Evolutionary conservation across 768 basidiomycete genomes (phyloP).

Genomic region (Amanita rubescens): DNA sequence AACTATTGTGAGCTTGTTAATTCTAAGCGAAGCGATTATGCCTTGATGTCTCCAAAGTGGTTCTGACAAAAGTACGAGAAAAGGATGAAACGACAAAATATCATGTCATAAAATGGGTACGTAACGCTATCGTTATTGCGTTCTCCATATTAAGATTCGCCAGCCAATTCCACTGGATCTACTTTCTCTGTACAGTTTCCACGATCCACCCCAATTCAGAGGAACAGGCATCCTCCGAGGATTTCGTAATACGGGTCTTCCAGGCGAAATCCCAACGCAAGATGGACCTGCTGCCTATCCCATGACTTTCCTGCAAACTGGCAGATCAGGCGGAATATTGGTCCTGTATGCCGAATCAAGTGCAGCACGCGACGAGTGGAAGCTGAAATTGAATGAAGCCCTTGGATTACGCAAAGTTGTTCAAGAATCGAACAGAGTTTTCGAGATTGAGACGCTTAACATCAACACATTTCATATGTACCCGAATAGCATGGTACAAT

Average conservation of each 20-base stretch:
- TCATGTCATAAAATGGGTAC: constrained; percentile 71
- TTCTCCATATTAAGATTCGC: constrained; percentile 7
- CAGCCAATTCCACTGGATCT: constrained; percentile 93
- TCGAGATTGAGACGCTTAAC: constrained; percentile 87
- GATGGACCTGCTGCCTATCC: constrained; percentile 64
- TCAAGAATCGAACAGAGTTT: constrained; percentile 91
- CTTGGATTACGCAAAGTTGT: constrained; percentile 78
- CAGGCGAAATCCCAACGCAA: constrained; percentile 20
- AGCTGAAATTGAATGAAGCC: constrained; percentile 82
- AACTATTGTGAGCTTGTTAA: constrained; percentile 71
- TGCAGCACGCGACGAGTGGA: constrained; percentile 79
- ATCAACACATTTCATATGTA: constrained; percentile 83
- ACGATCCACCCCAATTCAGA: constrained; percentile 71
- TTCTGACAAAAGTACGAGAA: constrained; percentile 81
- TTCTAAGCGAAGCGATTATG: neutral
- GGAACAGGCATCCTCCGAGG: constrained; percentile 65
- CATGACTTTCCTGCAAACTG: constrained; percentile 84
- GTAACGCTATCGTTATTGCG: constrained; percentile 17
- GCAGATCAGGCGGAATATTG: constrained; percentile 79
- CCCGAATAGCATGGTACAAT: constrained; percentile 40
- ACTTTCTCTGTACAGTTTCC: constrained; percentile 77
- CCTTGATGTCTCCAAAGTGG: constrained; percentile 46
- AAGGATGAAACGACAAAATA: constrained; percentile 71
- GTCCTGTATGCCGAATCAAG: constrained; percentile 82
- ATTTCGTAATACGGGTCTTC: constrained; percentile 35